Evolutionary conservation across 2,329 filamentous ascomycete genomes (phyloP), one percentile per base, ranked within the genome.

Genomic region (Fusarium luffae): DNA sequence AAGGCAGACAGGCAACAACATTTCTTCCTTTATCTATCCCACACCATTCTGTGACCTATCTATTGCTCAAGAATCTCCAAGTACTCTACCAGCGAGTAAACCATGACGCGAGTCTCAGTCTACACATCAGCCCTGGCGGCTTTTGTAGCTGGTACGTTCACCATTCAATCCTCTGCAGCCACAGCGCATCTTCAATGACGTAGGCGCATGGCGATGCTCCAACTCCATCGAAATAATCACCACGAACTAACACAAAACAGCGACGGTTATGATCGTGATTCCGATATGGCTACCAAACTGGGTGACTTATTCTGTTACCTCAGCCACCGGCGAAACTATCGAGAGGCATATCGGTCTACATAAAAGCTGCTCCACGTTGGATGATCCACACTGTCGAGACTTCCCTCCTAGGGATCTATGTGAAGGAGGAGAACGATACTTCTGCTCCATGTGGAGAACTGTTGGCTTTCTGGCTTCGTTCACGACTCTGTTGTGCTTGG

Each of bases 401-500:
- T 81, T 79, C 50, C 80, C 79, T 18, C 71, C 73, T 21, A 72
- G 73, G 21, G 74, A 79, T 32, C 62, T 81, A 25, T 82, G 81
- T 61, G 74, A 77, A 25, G 79, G 74, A n/a, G 78, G 74, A 27
- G 87, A 90, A 72, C 86, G 89, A 54, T 89, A 90, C 75, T 98
- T 98, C 82, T 98, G 96, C 84, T 92, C 90, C 74, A 92, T 97
- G 86, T 99, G 95, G 95, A 88, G 92, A 63, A 93, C 90, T 27
- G 90, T 93, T 37, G 94, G 93, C 25, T 98, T 98, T 81, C 81
- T 97, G 69, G 93, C 97, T 83, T 92, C 90, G 54, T 92, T 98
- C 74, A 88, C 92, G 10, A 88, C 93, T 40, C 89, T 97, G n/a
- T 78, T 96, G 41, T 91, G 97, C 79, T 86, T 96, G 42, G 93